phyloP scores from a whole-genome alignment of 2,329 filamentous ascomycete species.

The Cytospora piceicola region DNA sequence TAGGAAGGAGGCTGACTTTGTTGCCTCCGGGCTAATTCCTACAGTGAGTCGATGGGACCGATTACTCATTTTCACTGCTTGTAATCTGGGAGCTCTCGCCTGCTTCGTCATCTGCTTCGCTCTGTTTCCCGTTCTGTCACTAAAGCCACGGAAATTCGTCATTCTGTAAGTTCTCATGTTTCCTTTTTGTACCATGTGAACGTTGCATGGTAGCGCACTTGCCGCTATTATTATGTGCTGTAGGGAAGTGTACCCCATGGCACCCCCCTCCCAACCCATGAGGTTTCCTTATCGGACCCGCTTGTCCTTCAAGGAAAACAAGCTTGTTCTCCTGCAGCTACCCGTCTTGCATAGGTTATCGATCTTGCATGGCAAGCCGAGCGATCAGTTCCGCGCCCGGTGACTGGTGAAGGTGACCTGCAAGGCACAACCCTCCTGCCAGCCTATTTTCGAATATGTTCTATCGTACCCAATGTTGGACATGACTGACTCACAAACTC shows the following conservation, averaged over 20 bases:
- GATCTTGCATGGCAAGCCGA: constrained; percentile 35
- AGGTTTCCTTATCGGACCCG: constrained; percentile 21
- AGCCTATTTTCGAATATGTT: constrained; percentile 4
- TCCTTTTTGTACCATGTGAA: constrained; percentile 29
- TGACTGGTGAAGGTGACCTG: constrained; percentile 36
- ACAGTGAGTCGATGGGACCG: constrained; percentile 97
- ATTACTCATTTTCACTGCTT: constrained; percentile 86
- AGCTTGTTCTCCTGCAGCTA: constrained; percentile 41
- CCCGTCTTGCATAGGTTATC: constrained; percentile 40
- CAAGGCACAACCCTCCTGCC: constrained; percentile 29
- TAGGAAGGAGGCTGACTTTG: constrained; percentile 36
- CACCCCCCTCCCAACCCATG: constrained; percentile 25
- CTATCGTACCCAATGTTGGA: not conserved
- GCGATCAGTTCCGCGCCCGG: constrained; percentile 29
- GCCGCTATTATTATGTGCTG: constrained; percentile 2
- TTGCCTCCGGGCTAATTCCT: constrained; percentile 22
- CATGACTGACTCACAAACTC: constrained; percentile 24
- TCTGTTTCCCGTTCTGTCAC: constrained; percentile 80
- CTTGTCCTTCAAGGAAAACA: constrained; percentile 26
- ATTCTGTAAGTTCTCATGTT: constrained; percentile 76
- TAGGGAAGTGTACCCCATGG: constrained; percentile 19
- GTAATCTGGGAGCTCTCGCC: constrained; percentile 84
- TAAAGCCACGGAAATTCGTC: constrained; percentile 90
- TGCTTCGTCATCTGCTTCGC: constrained; percentile 95
- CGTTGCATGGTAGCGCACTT: constrained; percentile 15